Conservation (phyloP, 257 asterid genomes). For the Mitragyna speciosa region DNA sequence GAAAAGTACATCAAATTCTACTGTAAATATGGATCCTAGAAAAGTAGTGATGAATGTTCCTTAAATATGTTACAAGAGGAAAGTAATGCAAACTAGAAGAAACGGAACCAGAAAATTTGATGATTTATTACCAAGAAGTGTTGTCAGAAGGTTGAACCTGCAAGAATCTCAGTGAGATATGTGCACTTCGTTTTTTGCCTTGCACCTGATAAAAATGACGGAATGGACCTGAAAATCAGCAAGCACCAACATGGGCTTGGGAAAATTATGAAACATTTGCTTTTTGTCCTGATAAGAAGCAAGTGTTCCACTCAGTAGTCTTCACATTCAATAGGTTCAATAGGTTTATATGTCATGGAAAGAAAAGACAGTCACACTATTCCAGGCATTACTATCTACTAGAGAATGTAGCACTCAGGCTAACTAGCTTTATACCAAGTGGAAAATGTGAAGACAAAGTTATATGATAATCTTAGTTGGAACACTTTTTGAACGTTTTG, state of each 20-base stretch:
- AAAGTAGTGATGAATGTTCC: no score
- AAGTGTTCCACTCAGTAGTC: not conserved
- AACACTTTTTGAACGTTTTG: slow-evolving; percentile 33
- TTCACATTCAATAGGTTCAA: not conserved
- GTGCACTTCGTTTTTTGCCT: not conserved
- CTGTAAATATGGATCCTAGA: not conserved
- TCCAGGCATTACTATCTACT: slow-evolving; percentile 17
- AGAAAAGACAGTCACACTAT: slow-evolving; percentile 43
- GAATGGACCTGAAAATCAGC: not conserved
- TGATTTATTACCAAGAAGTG: slow-evolving; percentile 1
- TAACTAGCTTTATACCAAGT: slow-evolving; percentile 31
- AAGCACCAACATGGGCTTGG: not conserved
- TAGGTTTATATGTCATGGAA: slow-evolving; percentile 35
- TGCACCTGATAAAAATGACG: not conserved
- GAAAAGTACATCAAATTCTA: not conserved
- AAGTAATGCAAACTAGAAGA: not conserved
- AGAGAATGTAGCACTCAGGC: slow-evolving; percentile 34
- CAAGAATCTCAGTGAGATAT: not conserved
- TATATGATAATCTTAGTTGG: slow-evolving; percentile 36
- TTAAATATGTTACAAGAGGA: not conserved
- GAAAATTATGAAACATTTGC: not conserved
- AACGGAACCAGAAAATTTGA: not conserved
- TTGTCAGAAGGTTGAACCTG: not conserved
- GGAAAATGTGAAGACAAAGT: slow-evolving; percentile 45
- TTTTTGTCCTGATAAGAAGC: slow-evolving; percentile 9